Evolutionary conservation across 768 basidiomycete species (phyloP).

Genomic region (Megacollybia marginata): DNA sequence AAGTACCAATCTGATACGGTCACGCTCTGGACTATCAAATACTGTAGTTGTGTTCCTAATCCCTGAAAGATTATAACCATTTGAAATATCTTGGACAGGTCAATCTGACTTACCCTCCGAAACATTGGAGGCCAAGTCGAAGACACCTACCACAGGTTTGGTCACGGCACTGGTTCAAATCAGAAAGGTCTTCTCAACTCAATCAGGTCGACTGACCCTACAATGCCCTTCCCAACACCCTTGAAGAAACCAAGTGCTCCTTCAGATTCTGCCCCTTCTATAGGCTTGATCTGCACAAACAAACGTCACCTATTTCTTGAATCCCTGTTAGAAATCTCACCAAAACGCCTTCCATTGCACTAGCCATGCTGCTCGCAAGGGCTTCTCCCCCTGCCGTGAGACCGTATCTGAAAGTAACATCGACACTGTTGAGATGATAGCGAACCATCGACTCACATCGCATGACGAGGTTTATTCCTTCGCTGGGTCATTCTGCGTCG

Average conservation of each 20-base stretch:
- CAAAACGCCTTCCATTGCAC: constrained; percentile 92
- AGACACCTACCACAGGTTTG: constrained; percentile 94
- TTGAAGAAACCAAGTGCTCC: constrained; percentile 97
- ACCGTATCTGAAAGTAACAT: constrained; percentile 65
- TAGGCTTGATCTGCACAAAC: constrained; percentile 74
- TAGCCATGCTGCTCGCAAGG: constrained; percentile 87
- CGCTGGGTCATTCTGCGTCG: constrained; percentile 82
- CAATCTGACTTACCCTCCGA: constrained; percentile 59
- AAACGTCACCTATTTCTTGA: neutral
- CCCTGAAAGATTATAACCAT: constrained; percentile 34
- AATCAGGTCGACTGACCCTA: constrained; percentile 53
- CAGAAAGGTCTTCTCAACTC: neutral
- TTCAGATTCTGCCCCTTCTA: constrained; percentile 92
- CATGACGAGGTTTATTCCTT: constrained; percentile 93
- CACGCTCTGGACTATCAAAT: constrained; percentile 86
- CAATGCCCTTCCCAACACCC: constrained; percentile 92
- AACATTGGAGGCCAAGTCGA: constrained; percentile 92
- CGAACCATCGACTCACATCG: constrained; percentile 52
- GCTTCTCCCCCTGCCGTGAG: constrained; percentile 93
- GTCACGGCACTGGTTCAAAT: constrained; percentile 66
- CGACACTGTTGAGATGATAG: neutral
- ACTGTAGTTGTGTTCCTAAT: constrained; percentile 98
- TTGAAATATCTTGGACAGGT: neutral
- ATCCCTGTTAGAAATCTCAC: constrained; percentile 28
- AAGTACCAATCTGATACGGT: constrained; percentile 69